Percentiles rank a stretch among this genome's conserved stretches.
Evolutionary conservation across 75 land plant genomes (phyloP).

Genomic region (Pseudotsuga menziesii): DNA sequence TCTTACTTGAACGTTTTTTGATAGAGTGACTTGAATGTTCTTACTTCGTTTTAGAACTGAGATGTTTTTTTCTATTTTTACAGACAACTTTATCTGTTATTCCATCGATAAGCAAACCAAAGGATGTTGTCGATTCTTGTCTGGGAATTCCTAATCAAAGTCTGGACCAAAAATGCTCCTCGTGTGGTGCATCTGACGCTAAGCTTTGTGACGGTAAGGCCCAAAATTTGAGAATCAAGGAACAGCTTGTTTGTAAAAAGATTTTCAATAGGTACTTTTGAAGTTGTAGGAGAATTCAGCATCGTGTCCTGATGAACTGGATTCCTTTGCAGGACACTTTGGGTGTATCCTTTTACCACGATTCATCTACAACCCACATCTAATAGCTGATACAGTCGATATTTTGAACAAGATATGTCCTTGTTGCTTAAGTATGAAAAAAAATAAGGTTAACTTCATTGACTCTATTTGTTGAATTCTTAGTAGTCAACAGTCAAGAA

Average conservation of each 20-base stretch:
- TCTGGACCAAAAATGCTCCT: conserved; percentile 11
- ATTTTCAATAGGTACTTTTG: neutral
- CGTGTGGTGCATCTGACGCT: conserved; percentile 14
- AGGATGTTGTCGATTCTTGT: conserved; percentile 15
- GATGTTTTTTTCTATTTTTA: neutral
- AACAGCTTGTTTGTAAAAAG: neutral
- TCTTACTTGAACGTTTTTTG: neutral
- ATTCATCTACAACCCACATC: conserved; percentile 23
- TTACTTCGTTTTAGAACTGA: neutral
- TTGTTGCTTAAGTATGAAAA: conserved; percentile 11
- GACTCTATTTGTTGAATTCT: neutral
- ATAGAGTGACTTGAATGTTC: neutral
- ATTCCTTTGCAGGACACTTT: conserved; percentile 27
- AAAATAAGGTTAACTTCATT: conserved; percentile 15
- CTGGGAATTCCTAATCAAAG: conserved; percentile 16
- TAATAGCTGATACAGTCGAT: conserved; percentile 4
- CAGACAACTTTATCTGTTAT: conserved; percentile 19
- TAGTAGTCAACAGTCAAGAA: neutral
- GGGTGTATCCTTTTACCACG: conserved; percentile 21
- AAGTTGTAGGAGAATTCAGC: neutral
- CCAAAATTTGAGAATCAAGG: neutral
- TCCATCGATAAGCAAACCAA: conserved; percentile 9
- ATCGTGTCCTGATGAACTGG: neutral
- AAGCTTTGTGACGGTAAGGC: conserved; percentile 20
- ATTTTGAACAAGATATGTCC: conserved; percentile 20